These are phyloP conservation scores for Zygnema circumcarinatum DNA, from an alignment of 139 green algal species.

Conservation along the genomic window DNA sequence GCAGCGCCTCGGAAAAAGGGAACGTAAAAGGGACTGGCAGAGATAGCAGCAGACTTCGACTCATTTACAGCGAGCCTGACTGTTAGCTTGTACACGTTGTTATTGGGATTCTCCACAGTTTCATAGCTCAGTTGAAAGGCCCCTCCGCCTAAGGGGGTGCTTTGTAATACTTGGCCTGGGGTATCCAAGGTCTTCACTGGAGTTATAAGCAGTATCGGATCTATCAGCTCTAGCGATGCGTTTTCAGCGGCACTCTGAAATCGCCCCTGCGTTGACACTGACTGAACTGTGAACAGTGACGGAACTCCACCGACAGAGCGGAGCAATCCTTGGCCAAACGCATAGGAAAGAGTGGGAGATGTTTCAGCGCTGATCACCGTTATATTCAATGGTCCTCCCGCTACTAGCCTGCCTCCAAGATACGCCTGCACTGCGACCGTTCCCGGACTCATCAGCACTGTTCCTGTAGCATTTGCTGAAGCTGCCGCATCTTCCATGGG, in stretches of 20 bases:
- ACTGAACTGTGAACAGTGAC: constrained; percentile 10
- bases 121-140: constrained; percentile 12
- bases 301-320: constrained; percentile 12
- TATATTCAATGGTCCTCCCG: constrained; percentile 1
- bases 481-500: background rate
- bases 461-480: background rate
- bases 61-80: background rate
- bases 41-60: background rate
- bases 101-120: background rate
- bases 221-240: background rate
- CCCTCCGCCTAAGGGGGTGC: background rate
- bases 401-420: constrained; percentile 3
- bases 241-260: background rate
- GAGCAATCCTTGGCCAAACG: constrained; percentile 8
- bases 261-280: background rate
- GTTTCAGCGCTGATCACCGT: background rate
- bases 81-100: background rate
- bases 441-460: constrained; percentile 1
- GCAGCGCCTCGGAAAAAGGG: constrained; percentile 22
- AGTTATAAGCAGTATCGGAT: background rate
- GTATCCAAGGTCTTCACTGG: background rate
- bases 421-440: constrained; percentile 7
- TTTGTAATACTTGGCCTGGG: background rate
- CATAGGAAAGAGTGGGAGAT: constrained; percentile 25
- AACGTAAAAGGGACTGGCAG: constrained; percentile 16